These are phyloP conservation scores for Aquilaria yunnanensis DNA, from an alignment of 345 rosid genomes.

Conservation along the genomic window DNA sequence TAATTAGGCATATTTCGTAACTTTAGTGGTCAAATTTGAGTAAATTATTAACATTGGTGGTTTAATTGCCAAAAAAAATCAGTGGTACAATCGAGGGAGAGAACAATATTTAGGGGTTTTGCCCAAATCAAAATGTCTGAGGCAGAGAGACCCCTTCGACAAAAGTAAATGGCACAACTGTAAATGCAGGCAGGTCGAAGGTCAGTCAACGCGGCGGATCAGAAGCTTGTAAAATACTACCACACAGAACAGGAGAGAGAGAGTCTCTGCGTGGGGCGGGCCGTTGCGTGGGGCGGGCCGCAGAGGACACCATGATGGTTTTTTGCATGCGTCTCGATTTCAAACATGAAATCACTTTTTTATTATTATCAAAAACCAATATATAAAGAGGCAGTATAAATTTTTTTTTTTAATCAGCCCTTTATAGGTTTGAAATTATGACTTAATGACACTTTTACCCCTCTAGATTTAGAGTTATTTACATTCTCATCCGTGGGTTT, in stretches of 20 bases:
- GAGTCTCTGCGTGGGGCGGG: conserved; percentile 39
- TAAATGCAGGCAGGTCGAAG: not conserved
- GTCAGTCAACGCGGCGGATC: conserved; percentile 14
- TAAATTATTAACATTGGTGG: too few relatives aligned
- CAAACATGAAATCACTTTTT: conserved; percentile 33
- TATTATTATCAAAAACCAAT: too few relatives aligned
- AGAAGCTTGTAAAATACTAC: conserved; percentile 37
- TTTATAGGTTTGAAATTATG: too few relatives aligned
- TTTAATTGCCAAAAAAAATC: too few relatives aligned
- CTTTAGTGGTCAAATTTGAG: too few relatives aligned
- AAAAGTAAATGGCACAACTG: conserved; percentile 1
- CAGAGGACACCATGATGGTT: conserved; percentile 68
- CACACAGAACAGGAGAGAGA: conserved; percentile 12
- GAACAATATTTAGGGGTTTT: not conserved
- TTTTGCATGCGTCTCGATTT: conserved; percentile 84
- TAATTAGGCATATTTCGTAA: too few relatives aligned
- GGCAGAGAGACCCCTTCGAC: not conserved
- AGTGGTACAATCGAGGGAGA: too few relatives aligned
- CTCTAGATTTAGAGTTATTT: too few relatives aligned
- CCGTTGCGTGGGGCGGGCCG: conserved; percentile 51
- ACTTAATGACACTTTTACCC: too few relatives aligned
- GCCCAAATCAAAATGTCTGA: not conserved
- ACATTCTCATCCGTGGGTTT: too few relatives aligned
- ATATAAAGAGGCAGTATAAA: too few relatives aligned
- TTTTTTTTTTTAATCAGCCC: too few relatives aligned